Evolutionary conservation across 2,329 filamentous ascomycete genomes (phyloP), one percentile per base, ranked within the genome.

Genomic region (Penicillium sp.): DNA sequence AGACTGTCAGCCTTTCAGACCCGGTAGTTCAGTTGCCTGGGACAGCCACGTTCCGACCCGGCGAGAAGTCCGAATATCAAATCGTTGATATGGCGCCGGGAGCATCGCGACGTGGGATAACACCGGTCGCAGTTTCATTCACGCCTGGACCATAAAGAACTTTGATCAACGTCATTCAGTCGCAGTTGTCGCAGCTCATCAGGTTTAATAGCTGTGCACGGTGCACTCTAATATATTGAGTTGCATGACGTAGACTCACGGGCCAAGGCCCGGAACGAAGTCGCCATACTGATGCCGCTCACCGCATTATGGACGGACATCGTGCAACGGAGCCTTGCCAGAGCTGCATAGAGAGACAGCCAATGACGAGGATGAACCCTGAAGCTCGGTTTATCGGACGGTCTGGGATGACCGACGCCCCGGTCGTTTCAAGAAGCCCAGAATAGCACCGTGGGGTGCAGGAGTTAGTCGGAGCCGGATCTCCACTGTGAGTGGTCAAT

Each of bases 181-280:
- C n/a, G n/a, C n/a, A n/a, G n/a, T n/a, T n/a, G n/a, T 8, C 8
- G 13, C 9, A 40, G 43, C 10, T 39, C 14, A 54, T 49, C 51
- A 54, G 45, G 39, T 49, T 53, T 54, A 11, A 2, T 13, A 29
- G 22, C n/a, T 6, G 51, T 45, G 52, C 52, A 54, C 52, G 52
- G 52, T 16, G 27, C 52, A 45, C n/a, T 10, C 46, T 39, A 43
- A 36, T 43, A 43, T 16, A 43, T 24, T 8, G 31, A 51, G 32
- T 18, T 18, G 27, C 31, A 60, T 65, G 62, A 61, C 62, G 62
- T 65, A 64, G 55, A 7, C 49, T 36, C 61, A 58, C 56, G 58
- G 58, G 49, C 56, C 56, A 59, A 38, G 56, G 49, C 50, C 56
- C 43, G 36, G 22, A 22, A 32, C 39, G 38, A 18, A 11, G 24